phyloP scores from a whole-genome alignment of 1,284 basidiomycete species.

The Ustilago xerochloae region DNA sequence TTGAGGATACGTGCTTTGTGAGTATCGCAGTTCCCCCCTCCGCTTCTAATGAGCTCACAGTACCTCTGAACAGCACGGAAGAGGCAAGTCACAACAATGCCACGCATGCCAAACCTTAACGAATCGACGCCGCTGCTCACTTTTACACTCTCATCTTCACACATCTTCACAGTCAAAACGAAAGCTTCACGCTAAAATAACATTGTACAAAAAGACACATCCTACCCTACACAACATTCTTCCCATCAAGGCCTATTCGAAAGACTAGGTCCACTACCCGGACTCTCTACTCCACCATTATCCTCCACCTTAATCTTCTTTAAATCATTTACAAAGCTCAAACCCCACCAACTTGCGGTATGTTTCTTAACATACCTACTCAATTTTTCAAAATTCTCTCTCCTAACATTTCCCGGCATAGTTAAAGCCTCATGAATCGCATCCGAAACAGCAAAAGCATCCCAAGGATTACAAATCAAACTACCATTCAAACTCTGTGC shows the following conservation, averaged over 20 bases:
- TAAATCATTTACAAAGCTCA: constrained; percentile 60
- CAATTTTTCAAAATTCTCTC: constrained; percentile 92
- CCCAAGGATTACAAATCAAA: constrained; percentile 69
- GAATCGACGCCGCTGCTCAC: too few species aligned
- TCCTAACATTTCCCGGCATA: constrained; percentile 81
- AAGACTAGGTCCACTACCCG: constrained; percentile 20
- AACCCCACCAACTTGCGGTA: constrained; percentile 67
- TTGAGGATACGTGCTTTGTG: too few species aligned
- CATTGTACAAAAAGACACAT: background rate
- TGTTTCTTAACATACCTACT: constrained; percentile 74
- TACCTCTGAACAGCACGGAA: too few species aligned
- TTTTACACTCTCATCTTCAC: too few species aligned
- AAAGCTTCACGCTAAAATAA: too few species aligned
- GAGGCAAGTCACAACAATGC: too few species aligned
- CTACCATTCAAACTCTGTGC: constrained; percentile 75
- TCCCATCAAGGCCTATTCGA: constrained; percentile 8
- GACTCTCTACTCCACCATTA: constrained; percentile 26
- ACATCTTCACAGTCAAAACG: too few species aligned
- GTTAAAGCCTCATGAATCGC: constrained; percentile 94
- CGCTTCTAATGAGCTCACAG: too few species aligned
- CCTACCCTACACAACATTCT: too few species aligned
- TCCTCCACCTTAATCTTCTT: constrained; percentile 53
- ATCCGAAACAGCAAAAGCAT: constrained; percentile 87
- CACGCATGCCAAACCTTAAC: too few species aligned
- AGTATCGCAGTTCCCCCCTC: too few species aligned